Base-by-base conservation (phyloP, 176 grass and related monocot species). In the Musa acuminata region DNA sequence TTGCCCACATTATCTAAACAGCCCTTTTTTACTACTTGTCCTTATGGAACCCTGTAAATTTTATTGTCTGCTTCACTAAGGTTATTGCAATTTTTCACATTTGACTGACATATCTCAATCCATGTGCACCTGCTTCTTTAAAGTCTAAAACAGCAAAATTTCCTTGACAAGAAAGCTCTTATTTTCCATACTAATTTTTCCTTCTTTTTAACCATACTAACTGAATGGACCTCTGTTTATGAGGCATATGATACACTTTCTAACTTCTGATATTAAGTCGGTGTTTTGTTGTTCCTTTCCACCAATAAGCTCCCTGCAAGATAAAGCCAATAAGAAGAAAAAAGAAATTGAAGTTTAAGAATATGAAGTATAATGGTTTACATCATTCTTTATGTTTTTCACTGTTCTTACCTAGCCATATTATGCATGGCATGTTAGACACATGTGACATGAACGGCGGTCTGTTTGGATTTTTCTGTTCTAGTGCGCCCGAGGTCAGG, bases 401-500 rank as follows among this genome's bases (percentile, higher is more conserved):
- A 14, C 49, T 24, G 53, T 73, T 27, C 51, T 14, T 55, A 20
- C 24, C 24, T 64, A 64, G 48, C 29, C 11, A 11, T 74, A 58
- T 27, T 25, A 57, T 13, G 2, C 53, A 35, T 74, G 11, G 11
- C 13, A 70, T n/a, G 48, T 1, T 50, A 51, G 2, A 50, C 48
- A 11, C 16, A 51, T 71, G 19, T 51, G 26, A 71, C 17, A 11
- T 50, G 49, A 65, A 52, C 26, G 7, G 4, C 11, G 11, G 49
- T 53, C 67, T 14, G 16, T 49, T 78, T 27, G 17, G 8, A 8
- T 29, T 35, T 72, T 62, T 78, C 27, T 89, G 54, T 73, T 86
- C 57, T 77, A 99, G 95, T 82, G 35, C 82, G 80, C 11, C 90
- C 88, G 85, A 91, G 95, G 69, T 89, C 90, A 86, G 84, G 84